phyloP scores from a whole-genome alignment of 768 basidiomycete species.

The Kwoniella mangroviensis region DNA sequence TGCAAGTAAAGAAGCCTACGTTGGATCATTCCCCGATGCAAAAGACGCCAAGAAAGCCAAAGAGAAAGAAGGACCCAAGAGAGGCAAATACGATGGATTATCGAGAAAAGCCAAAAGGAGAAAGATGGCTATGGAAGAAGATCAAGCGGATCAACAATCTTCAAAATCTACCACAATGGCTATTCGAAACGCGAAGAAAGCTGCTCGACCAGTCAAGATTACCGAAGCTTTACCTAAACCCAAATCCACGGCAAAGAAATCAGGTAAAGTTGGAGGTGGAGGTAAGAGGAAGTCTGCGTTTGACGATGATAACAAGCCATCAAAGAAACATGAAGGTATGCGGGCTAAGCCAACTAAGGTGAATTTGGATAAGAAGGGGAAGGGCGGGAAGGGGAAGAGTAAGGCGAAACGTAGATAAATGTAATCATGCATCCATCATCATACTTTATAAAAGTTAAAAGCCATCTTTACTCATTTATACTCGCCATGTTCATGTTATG shows the following conservation, averaged over 20 bases:
- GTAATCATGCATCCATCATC: not conserved
- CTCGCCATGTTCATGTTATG: too few species aligned
- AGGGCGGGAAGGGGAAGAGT: constrained; percentile 26
- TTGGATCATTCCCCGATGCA: constrained; percentile 62
- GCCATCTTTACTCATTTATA: too few species aligned
- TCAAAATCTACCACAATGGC: constrained; percentile 70
- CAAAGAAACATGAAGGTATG: constrained; percentile 46
- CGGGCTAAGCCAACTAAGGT: constrained; percentile 44
- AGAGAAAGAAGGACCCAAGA: constrained; percentile 44
- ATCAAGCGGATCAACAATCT: constrained; percentile 64
- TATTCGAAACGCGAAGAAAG: constrained; percentile 85
- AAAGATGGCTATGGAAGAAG: constrained; percentile 82
- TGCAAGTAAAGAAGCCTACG: constrained; percentile 75
- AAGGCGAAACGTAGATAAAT: constrained; percentile 30
- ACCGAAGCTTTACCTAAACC: constrained; percentile 62
- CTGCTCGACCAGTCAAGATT: constrained; percentile 74
- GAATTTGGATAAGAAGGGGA: constrained; percentile 38
- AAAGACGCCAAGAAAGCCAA: constrained; percentile 53
- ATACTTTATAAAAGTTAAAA: too few species aligned
- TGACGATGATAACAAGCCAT: constrained; percentile 28
- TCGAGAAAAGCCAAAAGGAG: constrained; percentile 85
- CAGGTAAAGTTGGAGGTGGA: constrained; percentile 28
- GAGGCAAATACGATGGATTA: constrained; percentile 65
- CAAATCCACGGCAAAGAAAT: constrained; percentile 25
- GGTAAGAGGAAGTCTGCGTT: constrained; percentile 42